Evolutionary conservation across 768 basidiomycete species (phyloP), one percentile per base, ranked within the genome.

Genomic region (Mycena vulgaris): DNA sequence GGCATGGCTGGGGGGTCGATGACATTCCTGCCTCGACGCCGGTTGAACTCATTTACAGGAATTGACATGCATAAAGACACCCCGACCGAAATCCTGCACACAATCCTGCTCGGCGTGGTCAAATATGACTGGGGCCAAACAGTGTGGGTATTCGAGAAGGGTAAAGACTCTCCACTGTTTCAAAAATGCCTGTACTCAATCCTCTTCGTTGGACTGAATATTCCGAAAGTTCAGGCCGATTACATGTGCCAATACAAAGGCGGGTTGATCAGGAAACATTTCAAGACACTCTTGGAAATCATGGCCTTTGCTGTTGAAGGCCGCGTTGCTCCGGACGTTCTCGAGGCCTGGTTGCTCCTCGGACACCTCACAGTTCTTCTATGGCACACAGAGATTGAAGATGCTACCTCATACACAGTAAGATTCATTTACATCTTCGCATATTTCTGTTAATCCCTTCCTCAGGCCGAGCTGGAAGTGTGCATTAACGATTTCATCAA

Each of bases 41-140:
- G 7, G 5, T 28, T 42, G 13, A 40, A n/a, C n/a, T 9, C 17
- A 21, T n/a, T 5, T 48, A 16, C 31, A 66, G 79, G 80, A 16
- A 13, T 82, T 1, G 68, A 80, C 33, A 70, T 80, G n/a, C 78
- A 81, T 27, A 39, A 69, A 3, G 80, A 83, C 37, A 83, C 78
- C 0, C 81, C 78, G 0, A 80, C 76, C 0, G 78, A 83, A 52
- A 77, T 80, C 0, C 74, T 83, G 0, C 82, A 83, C 30, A 83
- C 77, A 0, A 72, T 80, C 5, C 75, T 83, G 1, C 75, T 83
- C 1, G 79, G 82, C 11, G 56, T 80, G 3, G 71, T 82, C 17
- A 83, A 83, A 47, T 83, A 83, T 31, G 77, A 78, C 31, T 84
- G 73, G 73, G 66, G 52, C 19, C 71, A 73, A 39, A 73, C 62